Base-by-base conservation (phyloP, 1,139 yeast genomes). In the Blastobotrys ciferrii region DNA sequence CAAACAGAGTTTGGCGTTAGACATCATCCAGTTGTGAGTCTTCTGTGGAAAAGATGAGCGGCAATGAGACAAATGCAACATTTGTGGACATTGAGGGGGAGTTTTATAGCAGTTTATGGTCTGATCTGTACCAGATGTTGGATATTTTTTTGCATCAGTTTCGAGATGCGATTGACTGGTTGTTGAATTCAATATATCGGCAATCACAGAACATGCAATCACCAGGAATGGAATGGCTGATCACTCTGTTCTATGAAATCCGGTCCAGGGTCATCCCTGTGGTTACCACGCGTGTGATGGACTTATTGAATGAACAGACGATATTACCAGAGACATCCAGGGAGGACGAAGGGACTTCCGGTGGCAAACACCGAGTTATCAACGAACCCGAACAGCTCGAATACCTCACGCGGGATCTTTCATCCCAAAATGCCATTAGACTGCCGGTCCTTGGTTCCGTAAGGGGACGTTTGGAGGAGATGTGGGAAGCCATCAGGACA, bases 61-160 rank as follows among this genome's bases (percentile, higher is more conserved):
- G n/a, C n/a, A n/a, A n/a, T n/a, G n/a, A n/a, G n/a, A n/a, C n/a
- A n/a, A n/a, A n/a, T n/a, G n/a, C n/a, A n/a, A n/a, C 37, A 33
- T 33, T 33, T 33, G 17, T 15, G 6, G 37, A 33, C 7, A 33
- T 33, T 9, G 37, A 33, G n/a, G 37, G 37, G 4, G 37, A 33
- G 20, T n/a, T 33, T 33, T 33, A 33, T 15, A 33, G 37, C 18
- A 33, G 37, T 15, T 9, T 33, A 12, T 33, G 37, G 37, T 33
- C 37, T 3, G 37, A 33, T 14, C 3, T 33, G 6, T 33, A 33
- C n/a, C 37, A 33, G 19, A 6, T 9, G 14, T 5, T 33, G 9
- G 37, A 33, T 14, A 15, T 33, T 12, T 33, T 14, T 20, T 12
- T 33, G 19, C 17, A 33, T 13, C 37, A 33, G 18, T 9, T 33